A percentile compares a stretch with the other conserved stretches of the same genome.
Conservation (phyloP, 2,329 filamentous ascomycete species). For the Ophiostoma sp. region DNA sequence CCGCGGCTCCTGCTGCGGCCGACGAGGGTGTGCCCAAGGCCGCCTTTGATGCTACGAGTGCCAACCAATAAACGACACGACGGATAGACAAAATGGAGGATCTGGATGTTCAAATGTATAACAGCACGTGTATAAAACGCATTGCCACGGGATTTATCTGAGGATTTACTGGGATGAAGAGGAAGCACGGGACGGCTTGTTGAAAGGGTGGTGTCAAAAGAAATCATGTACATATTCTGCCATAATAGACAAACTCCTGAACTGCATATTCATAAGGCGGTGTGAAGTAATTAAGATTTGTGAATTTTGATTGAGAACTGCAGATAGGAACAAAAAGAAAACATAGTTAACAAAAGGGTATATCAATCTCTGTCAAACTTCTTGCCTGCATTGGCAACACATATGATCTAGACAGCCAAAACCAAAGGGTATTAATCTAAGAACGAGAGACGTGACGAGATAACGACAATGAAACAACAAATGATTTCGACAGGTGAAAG, state of each 20-base stretch:
- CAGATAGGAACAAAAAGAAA: too few species aligned
- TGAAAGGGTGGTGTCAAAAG: not conserved
- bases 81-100: not conserved
- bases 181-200: not conserved
- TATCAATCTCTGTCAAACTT: too few species aligned
- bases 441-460: too few species aligned
- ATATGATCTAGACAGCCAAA: too few species aligned
- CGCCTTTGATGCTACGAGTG: conserved; percentile 11
- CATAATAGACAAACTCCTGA: conserved; percentile 8
- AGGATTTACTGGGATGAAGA: not conserved
- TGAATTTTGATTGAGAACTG: too few species aligned
- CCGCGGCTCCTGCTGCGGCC: not conserved
- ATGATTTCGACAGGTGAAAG: too few species aligned
- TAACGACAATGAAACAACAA: too few species aligned
- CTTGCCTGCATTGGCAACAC: too few species aligned
- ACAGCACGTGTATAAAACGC: conserved; percentile 13
- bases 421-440: too few species aligned
- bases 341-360: too few species aligned
- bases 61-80: conserved; percentile 8
- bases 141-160: not conserved
- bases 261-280: not conserved
- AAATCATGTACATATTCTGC: conserved; percentile 5
- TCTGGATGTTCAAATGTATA: not conserved
- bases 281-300: not conserved
- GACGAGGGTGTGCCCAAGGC: conserved; percentile 7